phyloP scores from a whole-genome alignment of 2,329 filamentous ascomycete genomes.

The Cadophora sp. region DNA sequence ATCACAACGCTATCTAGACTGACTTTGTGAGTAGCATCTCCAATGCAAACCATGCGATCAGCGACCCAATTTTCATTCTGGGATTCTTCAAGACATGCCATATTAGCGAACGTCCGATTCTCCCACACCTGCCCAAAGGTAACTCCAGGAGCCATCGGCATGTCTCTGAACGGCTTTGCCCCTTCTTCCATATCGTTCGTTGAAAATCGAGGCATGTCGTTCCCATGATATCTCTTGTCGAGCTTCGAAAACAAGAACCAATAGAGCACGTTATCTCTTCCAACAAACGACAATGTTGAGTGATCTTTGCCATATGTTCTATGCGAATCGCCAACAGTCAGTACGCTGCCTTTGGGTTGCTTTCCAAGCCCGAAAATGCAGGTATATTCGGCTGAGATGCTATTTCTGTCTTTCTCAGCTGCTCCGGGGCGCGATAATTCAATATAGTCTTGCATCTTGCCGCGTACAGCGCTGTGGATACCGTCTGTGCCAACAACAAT shows the following conservation, averaged over 20 bases:
- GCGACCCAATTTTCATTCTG: slow-evolving; percentile 33
- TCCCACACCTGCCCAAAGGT: slow-evolving; percentile 32
- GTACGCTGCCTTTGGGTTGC: slow-evolving; percentile 23
- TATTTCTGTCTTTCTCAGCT: slow-evolving; percentile 25
- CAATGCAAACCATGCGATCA: slow-evolving; percentile 34
- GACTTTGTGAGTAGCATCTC: slow-evolving; percentile 39
- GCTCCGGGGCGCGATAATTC: slow-evolving; percentile 17
- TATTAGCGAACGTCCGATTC: slow-evolving; percentile 15
- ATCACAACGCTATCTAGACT: slow-evolving; percentile 2
- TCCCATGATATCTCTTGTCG: slow-evolving; percentile 22
- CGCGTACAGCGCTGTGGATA: slow-evolving; percentile 35
- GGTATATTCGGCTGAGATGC: slow-evolving; percentile 32
- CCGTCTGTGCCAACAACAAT: slow-evolving; percentile 41
- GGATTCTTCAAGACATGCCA: slow-evolving; percentile 32
- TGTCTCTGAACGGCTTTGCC: slow-evolving; percentile 18
- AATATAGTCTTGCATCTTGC: slow-evolving; percentile 31
- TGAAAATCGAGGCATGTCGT: slow-evolving; percentile 31
- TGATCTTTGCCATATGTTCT: slow-evolving; percentile 24
- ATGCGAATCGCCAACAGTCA: slow-evolving; percentile 26
- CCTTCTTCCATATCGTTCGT: slow-evolving; percentile 27
- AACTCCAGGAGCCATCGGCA: slow-evolving; percentile 17
- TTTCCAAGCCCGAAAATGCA: slow-evolving; percentile 31
- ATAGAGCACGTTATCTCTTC: slow-evolving; percentile 25
- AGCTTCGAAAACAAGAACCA: slow-evolving; percentile 32
- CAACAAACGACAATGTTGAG: slow-evolving; percentile 31